phyloP scores from a whole-genome alignment of 2,329 filamentous ascomycete species.

The Proliferodiscus dingleyae region DNA sequence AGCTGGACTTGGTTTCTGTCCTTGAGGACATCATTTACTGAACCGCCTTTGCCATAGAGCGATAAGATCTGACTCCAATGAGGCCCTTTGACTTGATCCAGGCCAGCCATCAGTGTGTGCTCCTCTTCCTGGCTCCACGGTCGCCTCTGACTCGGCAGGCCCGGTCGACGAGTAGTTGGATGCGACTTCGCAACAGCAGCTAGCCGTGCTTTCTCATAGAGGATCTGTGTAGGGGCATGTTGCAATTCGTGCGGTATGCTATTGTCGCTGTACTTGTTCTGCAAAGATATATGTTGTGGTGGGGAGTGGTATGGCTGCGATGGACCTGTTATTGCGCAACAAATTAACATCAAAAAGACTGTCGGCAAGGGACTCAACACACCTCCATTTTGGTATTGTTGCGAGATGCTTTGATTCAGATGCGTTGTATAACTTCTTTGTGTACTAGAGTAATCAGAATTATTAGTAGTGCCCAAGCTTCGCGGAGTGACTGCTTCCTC shows the following conservation, averaged over 20 bases:
- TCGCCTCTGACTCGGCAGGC: slow-evolving; percentile 54
- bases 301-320: slow-evolving; percentile 20
- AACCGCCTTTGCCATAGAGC: slow-evolving; percentile 75
- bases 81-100: slow-evolving; percentile 83
- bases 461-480: too few relatives aligned
- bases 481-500: too few relatives aligned
- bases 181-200: slow-evolving; percentile 52
- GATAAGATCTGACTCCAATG: slow-evolving; percentile 91
- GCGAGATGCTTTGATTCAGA: slow-evolving; percentile 7
- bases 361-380: neutral
- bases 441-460: too few relatives aligned
- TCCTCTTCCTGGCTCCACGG: slow-evolving; percentile 90
- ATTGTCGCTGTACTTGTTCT: slow-evolving; percentile 1
- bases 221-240: slow-evolving; percentile 45
- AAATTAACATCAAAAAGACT: neutral
- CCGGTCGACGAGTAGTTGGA: slow-evolving; percentile 46
- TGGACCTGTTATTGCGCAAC: slow-evolving; percentile 1
- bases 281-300: slow-evolving; percentile 22
- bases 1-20: slow-evolving; percentile 88
- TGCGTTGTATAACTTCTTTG: too few relatives aligned
- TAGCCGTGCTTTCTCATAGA: slow-evolving; percentile 52
- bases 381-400: slow-evolving; percentile 14
- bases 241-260: slow-evolving; percentile 30
- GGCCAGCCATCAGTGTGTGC: slow-evolving; percentile 80
- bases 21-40: slow-evolving; percentile 76